A percentile compares a stretch with the other conserved stretches of the same genome.
Evolutionary conservation across 2,329 filamentous ascomycete species (phyloP).

Genomic region (Clonostachys byssicola): DNA sequence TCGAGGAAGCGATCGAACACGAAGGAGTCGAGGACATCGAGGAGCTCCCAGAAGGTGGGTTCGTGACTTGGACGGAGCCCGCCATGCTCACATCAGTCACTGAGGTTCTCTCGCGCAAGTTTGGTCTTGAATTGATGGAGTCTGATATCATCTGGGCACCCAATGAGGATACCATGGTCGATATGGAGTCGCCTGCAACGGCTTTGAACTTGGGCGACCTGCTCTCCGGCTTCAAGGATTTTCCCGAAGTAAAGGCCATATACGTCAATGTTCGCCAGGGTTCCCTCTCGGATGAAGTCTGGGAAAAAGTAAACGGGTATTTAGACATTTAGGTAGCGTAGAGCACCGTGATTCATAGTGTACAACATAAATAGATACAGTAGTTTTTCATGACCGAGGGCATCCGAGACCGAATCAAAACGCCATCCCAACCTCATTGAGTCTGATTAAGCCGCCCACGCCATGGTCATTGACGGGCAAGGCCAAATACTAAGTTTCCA

Average conservation of each 20-base stretch:
- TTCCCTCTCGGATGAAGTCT: constrained; percentile 43
- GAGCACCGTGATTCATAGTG: constrained; percentile 6
- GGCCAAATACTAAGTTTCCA: constrained; percentile 5
- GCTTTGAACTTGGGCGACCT: constrained; percentile 56
- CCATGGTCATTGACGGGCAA: not conserved
- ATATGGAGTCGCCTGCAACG: constrained; percentile 52
- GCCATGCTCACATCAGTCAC: constrained; percentile 22
- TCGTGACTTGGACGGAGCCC: constrained; percentile 53
- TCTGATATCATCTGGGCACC: constrained; percentile 83
- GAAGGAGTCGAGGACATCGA: constrained; percentile 75
- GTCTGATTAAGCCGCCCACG: no score
- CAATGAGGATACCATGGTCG: constrained; percentile 73
- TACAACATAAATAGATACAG: not conserved
- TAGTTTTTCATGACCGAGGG: no score
- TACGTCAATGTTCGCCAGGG: constrained; percentile 66
- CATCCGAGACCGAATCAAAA: no score
- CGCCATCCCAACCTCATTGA: no score
- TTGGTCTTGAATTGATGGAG: constrained; percentile 64
- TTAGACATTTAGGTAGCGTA: constrained; percentile 38
- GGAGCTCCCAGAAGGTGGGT: constrained; percentile 60
- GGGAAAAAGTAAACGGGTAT: constrained; percentile 47
- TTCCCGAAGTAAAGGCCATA: constrained; percentile 71
- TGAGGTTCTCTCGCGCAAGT: constrained; percentile 51
- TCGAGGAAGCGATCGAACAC: constrained; percentile 75
- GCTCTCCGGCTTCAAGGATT: constrained; percentile 56